phyloP scores from a whole-genome alignment of 202 grass and related monocot species.

The Zoysia matrella region DNA sequence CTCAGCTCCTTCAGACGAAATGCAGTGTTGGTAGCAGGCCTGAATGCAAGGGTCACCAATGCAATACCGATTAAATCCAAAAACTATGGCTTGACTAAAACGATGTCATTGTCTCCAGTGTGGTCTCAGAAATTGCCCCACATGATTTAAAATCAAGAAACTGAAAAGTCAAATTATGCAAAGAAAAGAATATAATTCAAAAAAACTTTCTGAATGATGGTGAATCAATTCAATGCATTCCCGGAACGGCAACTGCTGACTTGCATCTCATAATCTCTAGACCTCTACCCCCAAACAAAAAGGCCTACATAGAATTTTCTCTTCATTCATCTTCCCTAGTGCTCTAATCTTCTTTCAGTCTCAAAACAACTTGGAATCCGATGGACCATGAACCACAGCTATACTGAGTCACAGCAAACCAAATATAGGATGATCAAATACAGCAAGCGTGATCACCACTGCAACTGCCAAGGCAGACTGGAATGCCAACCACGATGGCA shows the following conservation, averaged over 20 bases:
- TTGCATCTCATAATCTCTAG: constrained; percentile 29
- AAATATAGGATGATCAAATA: neutral
- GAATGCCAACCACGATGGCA: neutral
- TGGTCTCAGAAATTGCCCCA: too few relatives aligned
- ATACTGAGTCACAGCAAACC: constrained; percentile 34
- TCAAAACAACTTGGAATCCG: constrained; percentile 45
- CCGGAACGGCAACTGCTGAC: constrained; percentile 19
- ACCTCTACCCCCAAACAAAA: constrained; percentile 38
- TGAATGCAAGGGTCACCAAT: too few relatives aligned
- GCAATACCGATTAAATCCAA: too few relatives aligned
- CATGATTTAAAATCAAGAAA: too few relatives aligned
- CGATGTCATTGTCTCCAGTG: too few relatives aligned
- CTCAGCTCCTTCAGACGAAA: too few relatives aligned
- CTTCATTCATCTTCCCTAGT: constrained; percentile 15
- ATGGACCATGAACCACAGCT: constrained; percentile 25
- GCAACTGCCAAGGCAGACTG: constrained; percentile 44
- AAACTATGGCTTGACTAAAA: too few relatives aligned
- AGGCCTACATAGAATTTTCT: constrained; percentile 19
- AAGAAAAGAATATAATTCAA: constrained; percentile 25
- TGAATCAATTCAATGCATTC: constrained; percentile 10
- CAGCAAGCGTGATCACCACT: constrained; percentile 39
- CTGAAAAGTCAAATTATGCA: constrained; percentile 12
- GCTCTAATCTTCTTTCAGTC: constrained; percentile 27
- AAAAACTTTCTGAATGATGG: constrained; percentile 15
- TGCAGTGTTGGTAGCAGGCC: too few relatives aligned